phyloP scores from a whole-genome alignment of 2,329 filamentous ascomycete species.

The Clarireedia paspali region DNA sequence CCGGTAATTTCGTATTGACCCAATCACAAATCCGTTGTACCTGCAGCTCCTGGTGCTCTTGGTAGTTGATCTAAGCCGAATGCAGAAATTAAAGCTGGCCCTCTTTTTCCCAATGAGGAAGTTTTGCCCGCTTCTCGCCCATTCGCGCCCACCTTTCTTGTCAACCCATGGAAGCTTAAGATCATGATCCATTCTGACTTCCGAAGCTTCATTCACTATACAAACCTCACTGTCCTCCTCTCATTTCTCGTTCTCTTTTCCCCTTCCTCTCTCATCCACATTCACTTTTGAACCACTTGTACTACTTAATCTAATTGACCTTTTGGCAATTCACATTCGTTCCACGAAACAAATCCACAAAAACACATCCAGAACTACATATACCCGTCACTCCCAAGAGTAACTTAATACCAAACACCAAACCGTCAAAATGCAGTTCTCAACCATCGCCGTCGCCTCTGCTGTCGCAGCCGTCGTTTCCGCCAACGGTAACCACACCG shows the following conservation, averaged over 20 bases:
- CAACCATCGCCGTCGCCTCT: slow-evolving; percentile 26
- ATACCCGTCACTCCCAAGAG: slow-evolving; percentile 14
- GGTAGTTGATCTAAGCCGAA: no score
- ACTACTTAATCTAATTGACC: background rate
- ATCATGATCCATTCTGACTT: no score
- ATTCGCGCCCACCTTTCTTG: no score
- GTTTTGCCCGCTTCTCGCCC: no score
- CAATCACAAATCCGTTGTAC: no score
- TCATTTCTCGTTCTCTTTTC: background rate
- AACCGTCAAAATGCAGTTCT: slow-evolving; percentile 34
- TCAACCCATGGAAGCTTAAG: no score
- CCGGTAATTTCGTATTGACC: no score
- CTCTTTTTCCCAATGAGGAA: no score
- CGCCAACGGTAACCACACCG: slow-evolving; percentile 29
- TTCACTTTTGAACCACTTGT: background rate
- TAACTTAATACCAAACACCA: slow-evolving; percentile 20
- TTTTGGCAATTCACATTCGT: slow-evolving; percentile 6
- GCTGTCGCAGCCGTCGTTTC: slow-evolving; percentile 28
- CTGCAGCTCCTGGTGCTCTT: no score
- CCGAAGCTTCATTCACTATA: background rate
- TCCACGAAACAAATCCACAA: background rate
- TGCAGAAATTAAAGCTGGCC: no score
- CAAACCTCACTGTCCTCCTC: background rate
- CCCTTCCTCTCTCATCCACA: background rate
- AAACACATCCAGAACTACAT: background rate